Evolutionary conservation across 2,329 filamentous ascomycete species (phyloP).

Genomic region (Paramyrothecium sp.): DNA sequence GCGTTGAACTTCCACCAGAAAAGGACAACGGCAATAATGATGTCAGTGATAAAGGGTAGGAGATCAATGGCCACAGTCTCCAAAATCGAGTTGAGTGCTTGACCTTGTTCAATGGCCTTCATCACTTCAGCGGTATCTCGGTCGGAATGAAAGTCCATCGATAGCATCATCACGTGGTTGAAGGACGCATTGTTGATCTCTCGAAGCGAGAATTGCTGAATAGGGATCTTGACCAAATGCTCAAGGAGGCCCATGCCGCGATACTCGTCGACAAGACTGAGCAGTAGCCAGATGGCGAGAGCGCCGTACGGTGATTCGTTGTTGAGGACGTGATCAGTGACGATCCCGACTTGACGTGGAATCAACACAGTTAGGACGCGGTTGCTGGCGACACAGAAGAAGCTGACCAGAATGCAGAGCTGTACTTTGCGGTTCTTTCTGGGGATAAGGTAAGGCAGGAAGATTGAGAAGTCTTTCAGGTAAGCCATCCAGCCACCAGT

Average conservation of each 20-base stretch:
- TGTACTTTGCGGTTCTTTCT: conserved; percentile 28
- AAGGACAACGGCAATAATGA: conserved; percentile 59
- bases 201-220: conserved; percentile 42
- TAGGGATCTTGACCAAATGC: conserved; percentile 27
- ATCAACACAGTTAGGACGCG: conserved; percentile 27
- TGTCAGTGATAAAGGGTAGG: conserved; percentile 60
- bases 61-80: conserved; percentile 60
- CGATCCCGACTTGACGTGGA: conserved; percentile 27
- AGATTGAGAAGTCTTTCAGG: conserved; percentile 25
- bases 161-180: conserved; percentile 65
- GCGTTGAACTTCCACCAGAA: conserved; percentile 62
- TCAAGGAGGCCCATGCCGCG: conserved; percentile 13
- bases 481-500: conserved; percentile 29
- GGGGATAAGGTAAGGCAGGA: conserved; percentile 27
- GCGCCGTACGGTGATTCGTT: conserved; percentile 16
- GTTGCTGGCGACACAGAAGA: conserved; percentile 17
- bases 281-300: conserved; percentile 14
- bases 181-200: conserved; percentile 61
- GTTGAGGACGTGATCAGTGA: conserved; percentile 24
- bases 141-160: conserved; percentile 68
- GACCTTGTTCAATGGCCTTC: conserved; percentile 62
- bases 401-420: conserved; percentile 19
- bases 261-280: conserved; percentile 10
- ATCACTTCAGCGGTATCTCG: conserved; percentile 65
- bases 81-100: conserved; percentile 57